Base-by-base conservation (phyloP, 371 early-diverging fungal species). In the Mortierella sp. region DNA sequence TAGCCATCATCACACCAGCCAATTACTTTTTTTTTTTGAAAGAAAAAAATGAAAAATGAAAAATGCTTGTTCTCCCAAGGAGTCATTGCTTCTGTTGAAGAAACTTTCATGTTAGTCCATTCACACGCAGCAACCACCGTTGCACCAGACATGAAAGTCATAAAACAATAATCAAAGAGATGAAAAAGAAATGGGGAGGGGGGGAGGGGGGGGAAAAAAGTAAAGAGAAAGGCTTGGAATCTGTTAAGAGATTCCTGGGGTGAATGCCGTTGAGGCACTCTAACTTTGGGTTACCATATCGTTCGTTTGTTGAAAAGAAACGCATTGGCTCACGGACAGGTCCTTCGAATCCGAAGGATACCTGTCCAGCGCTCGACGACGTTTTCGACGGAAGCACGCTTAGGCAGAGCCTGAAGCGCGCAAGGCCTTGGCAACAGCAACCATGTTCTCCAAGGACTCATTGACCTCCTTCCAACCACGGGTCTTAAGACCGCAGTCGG, bases 401-500 rank as follows among this genome's bases (percentile, higher is more conserved):
- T 83, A 80, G 48, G 65, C 79, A 25, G 68, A 52, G 62, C 9
- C 37, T 9, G 9, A 37, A 37, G 84, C 71, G 71, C 93, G 91
- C 79, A 89, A 87, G 64, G 84, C 84, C 73, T 86, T 86, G 62
- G 97, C 96, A 44, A 95, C 95, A 43, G 89, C 87, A 37, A 93
- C 91, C 85, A 98, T 83, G 90, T 98, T 98, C 72, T 74, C 76
- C 69, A 98, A 83, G 43, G 96, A 90, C 73, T 89, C 92, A 84
- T 94, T 91, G 64, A 94, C 94, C 85, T 98, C 98, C 74, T 90
- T 70, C 96, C 97, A 97, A 59, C 91, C 93, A 79, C 98, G 91
- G 64, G 98, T 97, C 91, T 98, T 98, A 62, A 97, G 88, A 71
- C 98, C 98, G 84, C 98, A 98, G 87, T 98, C 98, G 64, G 98